Conservation (phyloP, 2,329 filamentous ascomycete genomes). For the Zarea fungicola region DNA sequence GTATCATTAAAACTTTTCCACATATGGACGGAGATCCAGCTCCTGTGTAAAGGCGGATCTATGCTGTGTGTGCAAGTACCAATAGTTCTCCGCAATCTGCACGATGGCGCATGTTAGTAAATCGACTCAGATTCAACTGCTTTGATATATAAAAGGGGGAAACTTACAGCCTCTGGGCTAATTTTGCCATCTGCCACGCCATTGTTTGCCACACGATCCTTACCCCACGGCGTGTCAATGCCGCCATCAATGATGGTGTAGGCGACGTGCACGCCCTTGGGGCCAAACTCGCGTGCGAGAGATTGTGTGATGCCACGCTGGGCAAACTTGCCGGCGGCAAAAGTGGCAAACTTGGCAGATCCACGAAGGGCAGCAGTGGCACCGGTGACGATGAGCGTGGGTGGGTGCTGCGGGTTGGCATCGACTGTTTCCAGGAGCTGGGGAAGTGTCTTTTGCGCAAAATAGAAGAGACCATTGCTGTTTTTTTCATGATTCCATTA, state of each 20-base stretch:
- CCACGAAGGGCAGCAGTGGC: slow-evolving; percentile 76
- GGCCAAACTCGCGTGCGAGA: slow-evolving; percentile 77
- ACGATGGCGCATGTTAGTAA: background rate
- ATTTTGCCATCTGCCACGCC: slow-evolving; percentile 58
- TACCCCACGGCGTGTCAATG: slow-evolving; percentile 73
- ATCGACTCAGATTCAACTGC: background rate
- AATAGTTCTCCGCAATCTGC: slow-evolving; percentile 85
- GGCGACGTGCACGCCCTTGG: slow-evolving; percentile 75
- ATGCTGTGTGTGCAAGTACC: slow-evolving; percentile 77
- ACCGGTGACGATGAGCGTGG: slow-evolving; percentile 79
- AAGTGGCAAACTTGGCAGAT: slow-evolving; percentile 62
- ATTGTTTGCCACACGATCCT: slow-evolving; percentile 41
- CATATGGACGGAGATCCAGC: slow-evolving; percentile 71
- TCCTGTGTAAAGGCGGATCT: slow-evolving; percentile 76
- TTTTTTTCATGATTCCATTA: background rate
- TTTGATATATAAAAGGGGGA: background rate
- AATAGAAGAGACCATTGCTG: slow-evolving; percentile 67
- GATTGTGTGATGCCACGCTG: slow-evolving; percentile 68
- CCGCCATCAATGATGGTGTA: slow-evolving; percentile 80
- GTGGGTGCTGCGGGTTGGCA: slow-evolving; percentile 54
- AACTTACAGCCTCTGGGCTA: slow-evolving; percentile 64
- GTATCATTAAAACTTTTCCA: slow-evolving; percentile 69
- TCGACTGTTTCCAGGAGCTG: slow-evolving; percentile 59
- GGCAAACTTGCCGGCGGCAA: slow-evolving; percentile 78
- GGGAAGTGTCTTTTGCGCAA: slow-evolving; percentile 67